Conservation (phyloP, 2,329 filamentous ascomycete genomes). For the Emmonsia crescens region DNA sequence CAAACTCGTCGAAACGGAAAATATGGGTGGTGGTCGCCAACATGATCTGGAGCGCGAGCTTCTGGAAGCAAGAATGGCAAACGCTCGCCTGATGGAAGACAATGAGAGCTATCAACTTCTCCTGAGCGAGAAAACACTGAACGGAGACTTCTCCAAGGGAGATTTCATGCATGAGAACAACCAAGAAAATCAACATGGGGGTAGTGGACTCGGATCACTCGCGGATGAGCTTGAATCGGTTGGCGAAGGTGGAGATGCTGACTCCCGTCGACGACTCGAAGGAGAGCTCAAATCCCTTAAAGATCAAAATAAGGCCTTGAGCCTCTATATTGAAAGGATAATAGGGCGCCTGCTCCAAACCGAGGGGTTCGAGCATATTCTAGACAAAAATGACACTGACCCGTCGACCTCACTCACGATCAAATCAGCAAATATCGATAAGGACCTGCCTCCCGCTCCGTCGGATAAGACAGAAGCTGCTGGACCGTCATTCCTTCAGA, state of each 20-base stretch:
- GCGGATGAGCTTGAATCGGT: slow-evolving; percentile 77
- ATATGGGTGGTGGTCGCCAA: slow-evolving; percentile 75
- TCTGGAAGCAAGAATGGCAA: slow-evolving; percentile 88
- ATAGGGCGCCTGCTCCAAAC: slow-evolving; percentile 90
- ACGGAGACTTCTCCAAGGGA: slow-evolving; percentile 77
- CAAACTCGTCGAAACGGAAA: slow-evolving; percentile 88
- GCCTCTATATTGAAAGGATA: slow-evolving; percentile 97
- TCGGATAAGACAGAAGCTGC: slow-evolving; percentile 41
- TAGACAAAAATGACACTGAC: slow-evolving; percentile 62
- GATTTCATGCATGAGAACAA: slow-evolving; percentile 58
- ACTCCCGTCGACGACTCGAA: slow-evolving; percentile 58
- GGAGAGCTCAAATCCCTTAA: slow-evolving; percentile 66
- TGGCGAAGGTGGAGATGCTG: slow-evolving; percentile 49
- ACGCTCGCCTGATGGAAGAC: slow-evolving; percentile 92
- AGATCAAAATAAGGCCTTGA: slow-evolving; percentile 94
- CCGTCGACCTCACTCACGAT: slow-evolving; percentile 18
- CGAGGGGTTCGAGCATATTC: slow-evolving; percentile 87
- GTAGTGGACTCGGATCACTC: slow-evolving; percentile 45
- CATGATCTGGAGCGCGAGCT: slow-evolving; percentile 84
- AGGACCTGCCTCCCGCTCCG: slow-evolving; percentile 73
- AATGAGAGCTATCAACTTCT: slow-evolving; percentile 97
- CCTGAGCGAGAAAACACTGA: slow-evolving; percentile 87
- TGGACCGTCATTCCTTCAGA: slow-evolving; percentile 42
- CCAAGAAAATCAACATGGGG: slow-evolving; percentile 28
- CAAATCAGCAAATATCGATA: slow-evolving; percentile 42